phyloP scores from a whole-genome alignment of 306 rosid species.

The Cicer judaicum region DNA sequence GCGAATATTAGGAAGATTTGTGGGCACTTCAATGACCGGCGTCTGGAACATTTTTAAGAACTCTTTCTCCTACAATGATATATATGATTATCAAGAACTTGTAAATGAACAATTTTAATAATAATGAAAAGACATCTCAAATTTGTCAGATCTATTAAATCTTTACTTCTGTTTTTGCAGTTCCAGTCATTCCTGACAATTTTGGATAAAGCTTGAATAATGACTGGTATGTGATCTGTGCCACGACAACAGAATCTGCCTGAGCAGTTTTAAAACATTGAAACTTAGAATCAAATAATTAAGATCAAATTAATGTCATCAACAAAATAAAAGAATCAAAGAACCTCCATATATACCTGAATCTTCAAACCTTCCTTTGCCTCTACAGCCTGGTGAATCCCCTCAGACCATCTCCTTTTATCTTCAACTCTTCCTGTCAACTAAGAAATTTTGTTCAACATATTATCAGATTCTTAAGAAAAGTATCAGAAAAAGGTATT shows the following conservation, averaged over 20 bases:
- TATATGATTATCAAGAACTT: constrained; percentile 39
- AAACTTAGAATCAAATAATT: constrained; percentile 46
- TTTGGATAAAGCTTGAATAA: constrained; percentile 95
- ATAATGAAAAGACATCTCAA: constrained; percentile 33
- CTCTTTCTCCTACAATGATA: constrained; percentile 86
- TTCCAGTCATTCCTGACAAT: constrained; percentile 98
- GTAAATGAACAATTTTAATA: constrained; percentile 38
- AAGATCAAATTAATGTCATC: constrained; percentile 19
- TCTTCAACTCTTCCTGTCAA: constrained; percentile 97
- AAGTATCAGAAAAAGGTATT: constrained; percentile 23
- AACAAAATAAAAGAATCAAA: constrained; percentile 38
- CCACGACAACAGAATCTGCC: constrained; percentile 98
- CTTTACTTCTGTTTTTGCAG: constrained; percentile 95
- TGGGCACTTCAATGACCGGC: constrained; percentile 98
- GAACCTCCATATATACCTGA: constrained; percentile 62
- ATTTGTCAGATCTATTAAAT: constrained; percentile 44
- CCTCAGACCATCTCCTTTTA: constrained; percentile 98
- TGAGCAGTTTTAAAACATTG: constrained; percentile 50
- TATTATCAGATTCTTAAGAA: constrained; percentile 41
- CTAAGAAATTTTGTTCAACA: constrained; percentile 51
- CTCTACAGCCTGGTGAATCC: constrained; percentile 98
- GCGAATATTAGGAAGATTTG: constrained; percentile 88
- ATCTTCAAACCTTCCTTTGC: constrained; percentile 96
- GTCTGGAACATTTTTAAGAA: constrained; percentile 90
- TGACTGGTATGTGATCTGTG: constrained; percentile 98